Base-by-base conservation (phyloP, 768 basidiomycete genomes). In the Cystoderma amianthinum region DNA sequence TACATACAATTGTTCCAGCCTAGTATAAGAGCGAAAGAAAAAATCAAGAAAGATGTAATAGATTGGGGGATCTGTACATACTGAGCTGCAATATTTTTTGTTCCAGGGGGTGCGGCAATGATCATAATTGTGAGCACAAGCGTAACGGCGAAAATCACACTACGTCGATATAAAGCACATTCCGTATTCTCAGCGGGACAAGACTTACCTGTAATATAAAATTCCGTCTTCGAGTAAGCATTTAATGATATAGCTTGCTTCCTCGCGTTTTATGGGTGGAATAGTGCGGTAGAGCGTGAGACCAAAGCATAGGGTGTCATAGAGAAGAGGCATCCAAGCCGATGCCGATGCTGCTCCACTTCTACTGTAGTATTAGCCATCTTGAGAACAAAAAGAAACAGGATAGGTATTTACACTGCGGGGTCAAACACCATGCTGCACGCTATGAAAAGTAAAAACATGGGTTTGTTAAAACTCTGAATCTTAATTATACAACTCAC, bases 31-130 rank as follows among this genome's bases (percentile, higher is more conserved):
- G 12, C 10, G 17, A 12, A 36, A 36, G 10, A 32, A 32, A 30
- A 41, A 28, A 11, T 41, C 30, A 41, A 32, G 9, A 41, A 9
- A n/a, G 19, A 30, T 12, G 15, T 9, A 32, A 21, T 12, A 28
- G 24, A n/a, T n/a, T n/a, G n/a, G n/a, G n/a, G n/a, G 10, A 12
- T 16, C n/a, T 2, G 34, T 18, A 61, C 67, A 44, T 50, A 72
- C 71, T 74, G 72, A 2, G 71, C 71, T 13, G 65, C 59, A 18
- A 73, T 64, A 41, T 72, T 71, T 50, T 72, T 69, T 9, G 66
- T 53, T 1, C 69, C 71, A 19, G 61, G 60, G n/a, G 68, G 65
- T 6, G 69, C 67, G 12, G 48, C 53, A 22, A 67, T 52, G 35
- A 73, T 72, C 71, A 72, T 72, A 24, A 72, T 52, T 2, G 69